Percentiles rank a stretch among this genome's conserved stretches.
These are phyloP conservation scores for Arachis monticola DNA, from an alignment of 331 rosid genomes.

Conservation along the genomic window DNA sequence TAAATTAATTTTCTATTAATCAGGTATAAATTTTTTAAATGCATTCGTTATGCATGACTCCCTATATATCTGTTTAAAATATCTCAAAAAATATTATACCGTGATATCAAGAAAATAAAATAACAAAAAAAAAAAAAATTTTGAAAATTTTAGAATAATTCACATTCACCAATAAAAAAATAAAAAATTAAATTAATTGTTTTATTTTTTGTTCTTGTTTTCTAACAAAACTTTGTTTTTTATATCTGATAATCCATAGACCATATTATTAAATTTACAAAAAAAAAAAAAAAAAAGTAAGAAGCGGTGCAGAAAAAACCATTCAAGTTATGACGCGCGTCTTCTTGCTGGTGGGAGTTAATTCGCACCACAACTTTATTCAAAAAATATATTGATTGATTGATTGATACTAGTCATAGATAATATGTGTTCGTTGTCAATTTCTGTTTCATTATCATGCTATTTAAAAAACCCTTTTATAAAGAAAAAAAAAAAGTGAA, in stretches of 20 bases:
- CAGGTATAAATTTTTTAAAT: too few species aligned
- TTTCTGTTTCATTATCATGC: not conserved
- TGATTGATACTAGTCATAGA: not conserved
- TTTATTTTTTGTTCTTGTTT: not conserved
- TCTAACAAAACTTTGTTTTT: too few species aligned
- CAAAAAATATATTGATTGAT: not conserved
- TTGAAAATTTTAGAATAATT: too few species aligned
- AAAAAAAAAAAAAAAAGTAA: not conserved
- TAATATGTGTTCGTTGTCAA: not conserved
- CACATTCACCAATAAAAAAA: not conserved
- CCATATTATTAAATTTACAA: not conserved
- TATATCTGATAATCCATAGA: not conserved
- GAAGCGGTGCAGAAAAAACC: not conserved
- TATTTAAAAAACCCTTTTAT: not conserved
- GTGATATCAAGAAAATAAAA: too few species aligned
- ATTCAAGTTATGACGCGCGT: slow-evolving; percentile 4
- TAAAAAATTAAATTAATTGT: not conserved
- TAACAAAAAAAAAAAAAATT: too few species aligned
- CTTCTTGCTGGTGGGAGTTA: not conserved
- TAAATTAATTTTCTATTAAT: too few species aligned
- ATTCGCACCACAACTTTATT: slow-evolving; percentile 27
- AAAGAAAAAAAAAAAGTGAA: slow-evolving; percentile 14
- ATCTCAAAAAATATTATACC: too few species aligned
- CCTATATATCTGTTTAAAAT: too few species aligned
- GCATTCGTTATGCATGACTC: too few species aligned